Evolutionary conservation across 768 basidiomycete species (phyloP).

Genomic region (Nevesoporus exiguus): DNA sequence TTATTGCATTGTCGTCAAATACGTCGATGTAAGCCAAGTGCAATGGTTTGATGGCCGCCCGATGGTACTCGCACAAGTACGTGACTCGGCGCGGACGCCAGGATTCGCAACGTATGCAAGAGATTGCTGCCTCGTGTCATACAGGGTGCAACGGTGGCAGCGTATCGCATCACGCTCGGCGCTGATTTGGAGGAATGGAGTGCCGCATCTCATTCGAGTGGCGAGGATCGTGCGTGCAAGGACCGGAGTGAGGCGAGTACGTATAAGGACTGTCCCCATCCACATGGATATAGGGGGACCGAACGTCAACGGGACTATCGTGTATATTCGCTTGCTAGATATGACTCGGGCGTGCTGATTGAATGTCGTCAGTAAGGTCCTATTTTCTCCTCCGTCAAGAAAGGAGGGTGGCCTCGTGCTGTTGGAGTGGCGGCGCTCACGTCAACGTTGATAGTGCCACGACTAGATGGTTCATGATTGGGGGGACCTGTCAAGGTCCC

Average conservation of each 20-base stretch:
- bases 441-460: neutral
- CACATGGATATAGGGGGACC: neutral
- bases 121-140: neutral
- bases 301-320: neutral
- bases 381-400: slow-evolving; percentile 1
- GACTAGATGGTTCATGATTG: no score
- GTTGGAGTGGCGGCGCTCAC: neutral
- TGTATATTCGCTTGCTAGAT: slow-evolving; percentile 4
- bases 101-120: neutral
- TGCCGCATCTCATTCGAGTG: neutral
- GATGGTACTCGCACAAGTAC: neutral
- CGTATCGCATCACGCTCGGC: neutral
- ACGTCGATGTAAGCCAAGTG: neutral
- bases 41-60: neutral
- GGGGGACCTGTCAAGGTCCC: no score
- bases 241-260: neutral
- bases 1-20: neutral
- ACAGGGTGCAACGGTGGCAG: neutral
- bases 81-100: neutral
- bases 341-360: no score
- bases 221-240: neutral
- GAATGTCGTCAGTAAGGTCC: slow-evolving; percentile 4
- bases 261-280: neutral
- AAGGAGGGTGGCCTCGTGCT: slow-evolving; percentile 21
- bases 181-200: slow-evolving; percentile 10